Base-by-base conservation (phyloP, 306 rosid species). In the Hippophae rhamnoides region DNA sequence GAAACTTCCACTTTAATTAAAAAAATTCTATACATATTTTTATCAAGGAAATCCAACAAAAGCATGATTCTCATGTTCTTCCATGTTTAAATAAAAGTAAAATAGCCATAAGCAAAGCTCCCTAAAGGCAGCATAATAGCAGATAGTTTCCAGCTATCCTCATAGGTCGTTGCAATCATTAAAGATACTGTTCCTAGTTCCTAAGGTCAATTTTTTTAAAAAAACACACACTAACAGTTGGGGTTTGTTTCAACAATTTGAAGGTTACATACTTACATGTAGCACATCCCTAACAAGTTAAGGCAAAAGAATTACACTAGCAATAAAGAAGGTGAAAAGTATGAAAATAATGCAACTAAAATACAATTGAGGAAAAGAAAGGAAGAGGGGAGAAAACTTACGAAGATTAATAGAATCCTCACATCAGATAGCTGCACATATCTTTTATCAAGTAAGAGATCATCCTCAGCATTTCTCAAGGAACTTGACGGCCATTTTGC, bases 401-500 rank as follows among this genome's bases (percentile, higher is more conserved):
- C 97, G 78, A 85, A 89, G 67, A 69, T 70, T 60, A 89, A 74
- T 1, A 95, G 85, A 60, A 86, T 85, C 69, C 97, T 71, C 69
- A 78, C 79, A 56, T 89, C 97, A 72, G 85, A 86, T 52, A 89
- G 75, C 83, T 76, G 90, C 85, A 89, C 74, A 69, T 80, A 74
- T 78, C 97, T 79, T 61, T 68, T 67, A 62, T 75, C 83, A 67
- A 77, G 75, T 67, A 58, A 69, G 68, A 70, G 54, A 69, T 67
- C 55, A 56, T 72, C 69, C 41, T 73, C 76, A 66, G 57, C 58
- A 56, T 59, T 66, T 56, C 72, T 69, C 45, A 13, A 14, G 64
- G 88, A 79, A 62, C 63, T 69, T 43, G 84, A 69, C 13, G 77
- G 60, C 60, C 69, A 68, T 51, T 56, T 79, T 74, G 67, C 74